Evolutionary conservation across 2,329 filamentous ascomycete species (phyloP).

Genomic region (Curvularia sp.): DNA sequence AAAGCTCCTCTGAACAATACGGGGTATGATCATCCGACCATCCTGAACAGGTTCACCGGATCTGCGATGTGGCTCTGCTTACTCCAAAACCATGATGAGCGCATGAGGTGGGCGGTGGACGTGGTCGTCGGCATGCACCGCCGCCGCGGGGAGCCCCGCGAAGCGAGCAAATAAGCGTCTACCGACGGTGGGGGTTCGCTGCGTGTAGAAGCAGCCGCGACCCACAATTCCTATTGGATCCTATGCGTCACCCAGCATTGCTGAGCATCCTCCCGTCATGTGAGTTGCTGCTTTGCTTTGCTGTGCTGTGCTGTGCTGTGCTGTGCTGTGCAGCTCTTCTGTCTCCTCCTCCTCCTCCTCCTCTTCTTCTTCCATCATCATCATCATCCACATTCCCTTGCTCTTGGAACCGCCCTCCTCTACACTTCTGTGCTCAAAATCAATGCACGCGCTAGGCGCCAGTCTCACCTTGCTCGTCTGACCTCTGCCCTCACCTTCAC

Average conservation of each 20-base stretch:
- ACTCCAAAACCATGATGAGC: constrained; percentile 1
- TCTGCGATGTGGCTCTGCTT: neutral
- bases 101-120: constrained; percentile 21
- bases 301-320: constrained; percentile 8
- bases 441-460: constrained; percentile 12
- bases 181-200: constrained; percentile 6
- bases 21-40: too few species aligned
- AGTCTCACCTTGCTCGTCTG: constrained; percentile 22
- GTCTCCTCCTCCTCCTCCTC: constrained; percentile 11
- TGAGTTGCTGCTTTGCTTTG: constrained; percentile 15
- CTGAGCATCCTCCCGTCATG: constrained; percentile 17
- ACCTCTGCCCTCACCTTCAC: constrained; percentile 14
- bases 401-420: constrained; percentile 12
- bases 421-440: constrained; percentile 1
- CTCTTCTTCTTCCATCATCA: too few species aligned
- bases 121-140: constrained; percentile 4
- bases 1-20: neutral
- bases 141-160: neutral
- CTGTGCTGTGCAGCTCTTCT: constrained; percentile 14
- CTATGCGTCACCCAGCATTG: constrained; percentile 23
- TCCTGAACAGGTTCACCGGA: neutral
- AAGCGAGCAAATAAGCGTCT: constrained; percentile 19
- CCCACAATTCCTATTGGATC: constrained; percentile 15
- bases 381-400: neutral
- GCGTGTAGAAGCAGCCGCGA: constrained; percentile 15